Evolutionary conservation across 495 filamentous ascomycete genomes (phyloP).

Genomic region (Pseudomonodictys pantanalensis): DNA sequence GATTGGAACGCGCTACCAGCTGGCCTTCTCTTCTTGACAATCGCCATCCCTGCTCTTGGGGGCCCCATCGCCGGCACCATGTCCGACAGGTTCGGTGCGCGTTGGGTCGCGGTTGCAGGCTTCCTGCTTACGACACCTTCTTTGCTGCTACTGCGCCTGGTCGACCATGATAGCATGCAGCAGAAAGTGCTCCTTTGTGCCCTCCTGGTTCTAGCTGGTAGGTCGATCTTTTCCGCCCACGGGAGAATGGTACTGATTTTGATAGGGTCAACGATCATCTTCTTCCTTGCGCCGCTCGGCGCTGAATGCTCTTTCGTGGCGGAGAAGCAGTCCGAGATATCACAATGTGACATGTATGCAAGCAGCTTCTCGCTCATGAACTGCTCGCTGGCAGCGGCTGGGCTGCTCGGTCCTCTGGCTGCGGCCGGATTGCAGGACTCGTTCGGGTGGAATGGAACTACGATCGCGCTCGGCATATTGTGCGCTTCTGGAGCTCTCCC

Average conservation of each 20-base stretch:
- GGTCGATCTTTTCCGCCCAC: not conserved
- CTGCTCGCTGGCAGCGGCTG: constrained; percentile 8
- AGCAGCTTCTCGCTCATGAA: constrained; percentile 23
- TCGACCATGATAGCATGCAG: constrained; percentile 53
- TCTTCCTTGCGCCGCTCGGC: constrained; percentile 15
- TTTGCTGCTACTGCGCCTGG: constrained; percentile 63
- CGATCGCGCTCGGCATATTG: constrained; percentile 5
- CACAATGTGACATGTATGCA: constrained; percentile 7
- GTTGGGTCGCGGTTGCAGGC: constrained; percentile 57
- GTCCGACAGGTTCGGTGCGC: constrained; percentile 58
- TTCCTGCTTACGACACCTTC: constrained; percentile 62
- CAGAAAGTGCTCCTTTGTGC: constrained; percentile 68
- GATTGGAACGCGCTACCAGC: constrained; percentile 64
- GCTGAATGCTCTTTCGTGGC: constrained; percentile 14
- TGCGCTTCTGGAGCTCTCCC: constrained; percentile 13
- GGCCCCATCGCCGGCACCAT: constrained; percentile 62
- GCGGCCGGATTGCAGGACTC: constrained; percentile 3
- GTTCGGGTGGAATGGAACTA: constrained; percentile 15
- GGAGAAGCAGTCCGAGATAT: constrained; percentile 5
- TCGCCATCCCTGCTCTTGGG: constrained; percentile 58
- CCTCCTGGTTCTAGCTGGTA: constrained; percentile 60
- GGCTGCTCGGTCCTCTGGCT: constrained; percentile 14
- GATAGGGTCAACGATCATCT: constrained; percentile 11
- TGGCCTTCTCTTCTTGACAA: constrained; percentile 67
- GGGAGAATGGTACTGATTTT: not conserved